Evolutionary conservation across 306 rosid species (phyloP), one percentile per base, ranked within the genome.

Genomic region (Cucumis cinereus): DNA sequence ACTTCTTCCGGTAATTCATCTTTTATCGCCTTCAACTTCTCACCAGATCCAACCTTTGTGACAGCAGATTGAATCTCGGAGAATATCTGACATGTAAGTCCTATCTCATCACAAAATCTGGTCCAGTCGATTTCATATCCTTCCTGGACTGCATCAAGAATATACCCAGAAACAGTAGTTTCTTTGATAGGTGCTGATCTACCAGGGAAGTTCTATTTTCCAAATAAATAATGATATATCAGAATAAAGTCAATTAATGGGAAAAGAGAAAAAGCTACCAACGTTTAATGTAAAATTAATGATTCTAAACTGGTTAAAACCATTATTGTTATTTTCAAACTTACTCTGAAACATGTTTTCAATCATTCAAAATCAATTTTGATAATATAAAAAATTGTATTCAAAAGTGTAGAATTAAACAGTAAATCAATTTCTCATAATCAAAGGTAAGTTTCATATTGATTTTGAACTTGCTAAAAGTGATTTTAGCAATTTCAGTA

Each of bases 21-120:
- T 83, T 93, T 93, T 77, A 93, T 88, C 80, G 97, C 93, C 89
- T 90, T 93, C 85, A 93, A 67, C 86, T 87, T 93, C 50, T 93
- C 98, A 45, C 36, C 75, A 64, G 91, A 77, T 81, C 98, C 98
- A 77, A 88, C 93, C 86, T 87, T 93, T 49, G 70, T 71, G 83
- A 93, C 79, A 61, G 98, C 97, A 35, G 78, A 83, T 83, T 83
- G 87, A 83, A 89, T 84, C 53, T 80, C 83, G 4, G 84, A 83
- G 38, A 83, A 63, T 81, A 84, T 70, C 67, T 77, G 80, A 52
- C 41, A 66, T 17, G 89, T 83, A 70, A 93, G 81, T 64, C 95
- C 89, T 72, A 83, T 58, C 87, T 84, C 83, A 74, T 84, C 82
- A 33, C 87, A 79, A 53, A 85, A 85, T 79, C 94, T 88, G 74